A percentile compares a stretch with the other conserved stretches of the same genome.
Conservation (phyloP, 2,329 filamentous ascomycete genomes). For the Alternaria viburni region DNA sequence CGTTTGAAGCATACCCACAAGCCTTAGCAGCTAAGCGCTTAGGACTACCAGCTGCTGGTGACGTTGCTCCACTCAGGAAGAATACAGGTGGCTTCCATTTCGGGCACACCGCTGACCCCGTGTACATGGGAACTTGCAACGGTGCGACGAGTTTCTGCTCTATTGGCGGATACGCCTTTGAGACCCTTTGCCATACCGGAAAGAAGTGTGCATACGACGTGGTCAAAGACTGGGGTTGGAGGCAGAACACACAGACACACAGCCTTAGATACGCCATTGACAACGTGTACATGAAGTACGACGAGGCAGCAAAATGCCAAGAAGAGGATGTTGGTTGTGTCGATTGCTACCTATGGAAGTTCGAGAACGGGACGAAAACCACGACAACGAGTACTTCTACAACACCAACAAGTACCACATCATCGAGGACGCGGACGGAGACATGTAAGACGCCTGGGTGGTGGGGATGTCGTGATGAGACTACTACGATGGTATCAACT, state of each 20-base stretch:
- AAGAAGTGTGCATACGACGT: conserved; percentile 46
- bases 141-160: conserved; percentile 45
- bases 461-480: conserved; percentile 48
- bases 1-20: conserved; percentile 47
- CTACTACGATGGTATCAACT: conserved; percentile 30
- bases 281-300: conserved; percentile 44
- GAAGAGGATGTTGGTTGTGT: conserved; percentile 45
- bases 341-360: conserved; percentile 47
- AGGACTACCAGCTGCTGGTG: conserved; percentile 37
- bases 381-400: conserved; percentile 32
- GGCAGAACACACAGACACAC: conserved; percentile 42
- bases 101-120: conserved; percentile 44
- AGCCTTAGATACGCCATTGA: conserved; percentile 44
- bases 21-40: conserved; percentile 43
- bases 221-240: conserved; percentile 47
- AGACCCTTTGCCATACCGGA: conserved; percentile 45
- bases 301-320: conserved; percentile 40
- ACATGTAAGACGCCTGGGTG: conserved; percentile 48
- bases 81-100: conserved; percentile 47
- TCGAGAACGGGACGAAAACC: conserved; percentile 43
- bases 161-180: conserved; percentile 46
- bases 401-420: conserved; percentile 30
- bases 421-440: conserved; percentile 39
- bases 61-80: conserved; percentile 38
- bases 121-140: conserved; percentile 48